phyloP scores from a whole-genome alignment of 2,329 filamentous ascomycete species.

The Grosmannia penicillata region DNA sequence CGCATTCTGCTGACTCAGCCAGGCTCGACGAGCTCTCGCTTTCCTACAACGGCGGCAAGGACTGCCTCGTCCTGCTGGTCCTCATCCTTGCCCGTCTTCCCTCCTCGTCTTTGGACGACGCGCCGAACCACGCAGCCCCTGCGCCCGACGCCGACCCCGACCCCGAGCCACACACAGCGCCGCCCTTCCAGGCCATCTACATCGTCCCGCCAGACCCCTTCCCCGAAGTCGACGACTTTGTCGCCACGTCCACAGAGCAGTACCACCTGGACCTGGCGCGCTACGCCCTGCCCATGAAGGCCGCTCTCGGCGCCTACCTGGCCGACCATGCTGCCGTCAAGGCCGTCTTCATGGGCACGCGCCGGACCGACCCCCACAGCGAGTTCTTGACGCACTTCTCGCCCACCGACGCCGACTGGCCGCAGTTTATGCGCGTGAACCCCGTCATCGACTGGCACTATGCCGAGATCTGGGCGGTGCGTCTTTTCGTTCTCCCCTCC shows the following conservation, averaged over 20 bases:
- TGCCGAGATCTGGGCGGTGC: conserved; percentile 80
- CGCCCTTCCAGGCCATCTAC: conserved; percentile 64
- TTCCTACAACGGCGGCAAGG: conserved; percentile 96
- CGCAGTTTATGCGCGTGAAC: conserved; percentile 80
- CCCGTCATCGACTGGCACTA: conserved; percentile 98
- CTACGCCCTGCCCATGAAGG: conserved; percentile 66
- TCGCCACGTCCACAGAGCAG: conserved; percentile 43
- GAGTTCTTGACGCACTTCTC: conserved; percentile 68
- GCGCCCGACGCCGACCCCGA: background rate
- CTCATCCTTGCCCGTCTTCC: conserved; percentile 59
- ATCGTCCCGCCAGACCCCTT: conserved; percentile 79
- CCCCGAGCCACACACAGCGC: conserved; percentile 11
- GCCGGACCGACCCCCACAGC: conserved; percentile 86
- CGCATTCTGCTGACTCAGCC: background rate
- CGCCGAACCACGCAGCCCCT: too few species aligned
- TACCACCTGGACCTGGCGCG: conserved; percentile 67
- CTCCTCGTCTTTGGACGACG: too few species aligned
- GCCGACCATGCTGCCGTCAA: conserved; percentile 46
- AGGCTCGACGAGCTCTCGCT: conserved; percentile 69
- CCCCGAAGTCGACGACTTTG: conserved; percentile 72
- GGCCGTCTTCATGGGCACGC: conserved; percentile 76
- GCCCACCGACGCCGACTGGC: conserved; percentile 79
- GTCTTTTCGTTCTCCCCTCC: conserved; percentile 15
- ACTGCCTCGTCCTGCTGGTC: conserved; percentile 84
- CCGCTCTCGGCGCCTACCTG: conserved; percentile 67